phyloP scores from a whole-genome alignment of 805 yeast species.

The Kurtzmaniella fragi region DNA sequence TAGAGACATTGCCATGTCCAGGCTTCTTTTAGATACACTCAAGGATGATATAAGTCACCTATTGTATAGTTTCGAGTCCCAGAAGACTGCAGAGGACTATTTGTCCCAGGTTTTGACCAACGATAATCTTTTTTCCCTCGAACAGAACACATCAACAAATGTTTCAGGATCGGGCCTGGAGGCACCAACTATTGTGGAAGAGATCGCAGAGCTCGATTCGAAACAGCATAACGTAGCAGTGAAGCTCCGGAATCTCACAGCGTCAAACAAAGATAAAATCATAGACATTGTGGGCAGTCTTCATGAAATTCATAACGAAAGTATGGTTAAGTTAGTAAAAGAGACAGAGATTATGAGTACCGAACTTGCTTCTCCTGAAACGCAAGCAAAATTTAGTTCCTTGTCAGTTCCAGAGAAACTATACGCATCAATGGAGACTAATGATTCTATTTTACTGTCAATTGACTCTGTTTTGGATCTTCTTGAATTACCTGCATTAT shows the following conservation, averaged over 20 bases:
- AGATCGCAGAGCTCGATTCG: conserved; percentile 68
- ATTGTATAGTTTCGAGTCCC: conserved; percentile 15
- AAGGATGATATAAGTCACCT: conserved; percentile 14
- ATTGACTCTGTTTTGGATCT: conserved; percentile 72
- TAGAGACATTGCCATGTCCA: conserved; percentile 28
- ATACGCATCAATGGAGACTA: conserved; percentile 14
- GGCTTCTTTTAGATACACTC: conserved; percentile 29
- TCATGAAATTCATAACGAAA: conserved; percentile 23
- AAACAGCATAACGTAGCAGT: conserved; percentile 44
- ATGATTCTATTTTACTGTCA: conserved; percentile 45
- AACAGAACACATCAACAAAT: conserved; percentile 36
- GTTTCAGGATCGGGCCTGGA: not conserved
- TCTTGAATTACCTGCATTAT: conserved; percentile 77
- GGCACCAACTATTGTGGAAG: conserved; percentile 25
- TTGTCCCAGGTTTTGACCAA: conserved; percentile 43
- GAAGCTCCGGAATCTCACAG: conserved; percentile 37
- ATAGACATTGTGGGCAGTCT: conserved; percentile 35
- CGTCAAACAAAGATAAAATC: conserved; percentile 41
- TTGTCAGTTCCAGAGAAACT: conserved; percentile 12
- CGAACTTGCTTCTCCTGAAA: not conserved
- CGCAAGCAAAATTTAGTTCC: not conserved
- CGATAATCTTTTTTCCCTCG: conserved; percentile 44
- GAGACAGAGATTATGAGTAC: not conserved
- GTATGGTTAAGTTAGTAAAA: conserved; percentile 11
- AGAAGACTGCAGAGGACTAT: conserved; percentile 20